Base-by-base conservation (phyloP, 768 basidiomycete genomes). In the Auricularia sp. region DNA sequence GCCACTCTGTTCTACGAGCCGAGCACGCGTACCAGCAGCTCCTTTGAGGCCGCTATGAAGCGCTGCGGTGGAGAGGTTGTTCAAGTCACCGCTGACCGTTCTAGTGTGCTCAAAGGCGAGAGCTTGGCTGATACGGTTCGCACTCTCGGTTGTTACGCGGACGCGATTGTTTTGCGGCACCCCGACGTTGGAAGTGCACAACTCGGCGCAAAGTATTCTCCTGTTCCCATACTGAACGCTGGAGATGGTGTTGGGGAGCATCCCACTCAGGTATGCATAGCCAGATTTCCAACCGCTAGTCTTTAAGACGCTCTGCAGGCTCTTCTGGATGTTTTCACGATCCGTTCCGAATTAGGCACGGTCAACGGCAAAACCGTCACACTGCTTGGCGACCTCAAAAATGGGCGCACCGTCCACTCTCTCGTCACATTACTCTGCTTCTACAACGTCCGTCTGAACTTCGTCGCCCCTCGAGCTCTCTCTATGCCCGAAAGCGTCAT, bases 21-120 rank as follows among this genome's bases (percentile, higher is more conserved):
- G 1, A 97, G 94, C 2, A 99, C 97, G 2, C 83, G 97, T 39
- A 99, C 97, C 3, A 94, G 92, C 67, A 83, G 90, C 3, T 98
- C 96, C 8, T 99, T 99, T 71, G 96, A 99, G 73, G 89, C 96
- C 2, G 97, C 97, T 11, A 99, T 98, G 97, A 96, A 97, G 75
- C 86, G 97, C 62, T 94, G 94, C 71, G 97, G 97, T 34, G 97
- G 97, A 21, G 86, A 95, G 71, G 96, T 98, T 45, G 87, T 97
- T n/a, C 83, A 89, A 64, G 83, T 98, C 64, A 83, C 83, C 51
- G 84, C 84, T 2, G 91, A 93, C 63, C 81, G 82, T 1, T 95
- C 94, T 3, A 97, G 94, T 0, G 92, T 97, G 54, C 80, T 82
- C 69, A 99, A 98, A 78, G 97, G 97, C 44, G 97, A 99, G 78